Evolutionary conservation across 1,139 yeast species (phyloP), one percentile per base, ranked within the genome.

Genomic region (Suhomyces atakaporum): DNA sequence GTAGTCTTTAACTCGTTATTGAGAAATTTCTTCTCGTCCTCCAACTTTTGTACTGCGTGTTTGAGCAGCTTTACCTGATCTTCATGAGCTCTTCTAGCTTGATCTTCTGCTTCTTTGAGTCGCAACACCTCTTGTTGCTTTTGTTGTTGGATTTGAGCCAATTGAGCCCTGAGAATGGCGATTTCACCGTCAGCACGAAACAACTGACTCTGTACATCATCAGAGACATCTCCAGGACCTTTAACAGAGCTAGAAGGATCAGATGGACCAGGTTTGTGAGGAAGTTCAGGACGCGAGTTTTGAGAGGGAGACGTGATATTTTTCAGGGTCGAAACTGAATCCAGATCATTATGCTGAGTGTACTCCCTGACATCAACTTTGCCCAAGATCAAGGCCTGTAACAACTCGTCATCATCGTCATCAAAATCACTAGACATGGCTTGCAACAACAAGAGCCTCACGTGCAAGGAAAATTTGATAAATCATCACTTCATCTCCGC

Each of bases 131-230:
- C 80, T 3, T 64, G 60, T 3, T 61, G 65, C 37, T 73, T 74
- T 27, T 61, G 70, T 20, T 58, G 56, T 34, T 76, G 77, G 8
- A 76, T 51, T 33, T 73, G 72, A 13, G 71, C 62, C 31, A 86
- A 60, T 49, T 83, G 86, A 13, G 83, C 79, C 39, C 90, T 65
- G 16, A 88, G 66, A 25, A 87, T 81, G 8, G 94, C 81, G 20
- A 84, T 79, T 51, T 88, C 95, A 3, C 96, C 96, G 45, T 75
- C 81, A 1, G 88, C 81, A 25, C 68, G 65, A 42, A 67, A 68
- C 9, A 79, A 46, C 25, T 51, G 55, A 7, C 55, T 46, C 37
- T 55, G 58, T 10, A 53, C 38, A 25, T 49, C 53, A 4, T 14
- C 14, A n/a, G 15, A 5, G 15, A 15, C 15, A 8, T 18, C 20